Evolutionary conservation across 2,329 filamentous ascomycete genomes (phyloP), one percentile per base, ranked within the genome.

Genomic region (Penicillium sp.): DNA sequence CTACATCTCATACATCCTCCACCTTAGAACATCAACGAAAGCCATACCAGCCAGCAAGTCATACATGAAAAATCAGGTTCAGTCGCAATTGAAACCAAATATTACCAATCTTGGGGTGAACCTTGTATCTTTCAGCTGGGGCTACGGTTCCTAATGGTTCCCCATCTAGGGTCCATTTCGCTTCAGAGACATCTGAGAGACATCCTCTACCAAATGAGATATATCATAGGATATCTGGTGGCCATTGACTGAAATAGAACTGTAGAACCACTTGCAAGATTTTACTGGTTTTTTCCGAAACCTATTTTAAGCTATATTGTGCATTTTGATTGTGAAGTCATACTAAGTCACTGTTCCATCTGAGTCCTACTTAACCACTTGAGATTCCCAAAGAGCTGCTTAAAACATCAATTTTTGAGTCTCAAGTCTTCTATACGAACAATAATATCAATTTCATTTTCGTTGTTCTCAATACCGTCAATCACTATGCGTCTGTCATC

Each of bases 401-500:
- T 19, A 28, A 28, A 16, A 28, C 14, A 43, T 43, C 21, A 28
- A 9, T 16, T 26, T 28, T 13, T 23, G 3, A 43, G 13, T 18
- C n/a, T 11, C 21, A 24, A 43, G 2, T 11, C 19, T 13, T 39
- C 11, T 8, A 6, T 29, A 33, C 21, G 8, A 18, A 16, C 40
- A 48, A 10, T 13, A 37, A 40, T 23, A 23, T 44, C 42, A 26
- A 23, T 24, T 19, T 39, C 49, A 39, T 19, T 51, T 45, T 29
- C 42, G 33, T n/a, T 16, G 24, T 36, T 23, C 24, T 37, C 31
- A 37, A 31, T 44, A 29, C 26, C 21, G 34, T 29, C 34, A 6
- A 29, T 31, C 42, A 58, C 36, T 48, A 71, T 71, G 69, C 65
- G 68, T 64, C 45, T 69, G 56, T 65, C 62, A 10, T 28, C 63